Evolutionary conservation across 2,329 filamentous ascomycete species (phyloP), one percentile per base, ranked within the genome.

Genomic region (Hypoxylon sp.): DNA sequence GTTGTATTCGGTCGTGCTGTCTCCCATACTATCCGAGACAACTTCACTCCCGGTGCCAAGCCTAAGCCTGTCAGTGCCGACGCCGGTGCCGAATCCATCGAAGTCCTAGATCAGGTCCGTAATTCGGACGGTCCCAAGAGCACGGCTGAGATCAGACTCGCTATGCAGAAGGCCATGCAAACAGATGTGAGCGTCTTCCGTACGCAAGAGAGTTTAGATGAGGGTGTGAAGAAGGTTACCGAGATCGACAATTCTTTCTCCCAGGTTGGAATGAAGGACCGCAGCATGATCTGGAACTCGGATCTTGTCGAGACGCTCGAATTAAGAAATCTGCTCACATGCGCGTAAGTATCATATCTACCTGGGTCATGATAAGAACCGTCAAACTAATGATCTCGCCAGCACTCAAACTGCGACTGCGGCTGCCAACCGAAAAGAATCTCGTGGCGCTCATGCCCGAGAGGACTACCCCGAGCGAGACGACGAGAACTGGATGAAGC

Each of bases 261-360:
- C 73, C 85, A 97, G 76, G 90, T 98, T 72, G 92, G 93, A 75
- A 97, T 92, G 83, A 97, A 97, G 88, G 94, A 98, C 81, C 91
- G 95, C 80, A 96, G 92, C 86, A 97, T 98, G 94, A 98, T 98
- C 84, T 98, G 94, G 94, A 98, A 98, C 89, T 93, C 92, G 22
- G 94, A 98, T 76, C 88, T 98, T 39, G 93, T 97, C 66, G 94
- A 98, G 86, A 97, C 94, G 6, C 88, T 99, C 59, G 95, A 99
- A 82, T 85, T 98, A 76, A 88, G 94, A 76, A 99, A 99, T 81
- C 81, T 99, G 75, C 84, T 99, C 77, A 98, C 95, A 75, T 98
- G 95, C 89, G 94, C 94, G 88, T 93, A 89, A 83, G 90, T 91
- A 67, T 51, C 51, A 10, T n/a, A n/a, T n/a, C n/a, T n/a, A n/a